These are phyloP conservation scores for Globisporangium lucens DNA, from an alignment of 352 stramenopile species.

Conservation along the genomic window DNA sequence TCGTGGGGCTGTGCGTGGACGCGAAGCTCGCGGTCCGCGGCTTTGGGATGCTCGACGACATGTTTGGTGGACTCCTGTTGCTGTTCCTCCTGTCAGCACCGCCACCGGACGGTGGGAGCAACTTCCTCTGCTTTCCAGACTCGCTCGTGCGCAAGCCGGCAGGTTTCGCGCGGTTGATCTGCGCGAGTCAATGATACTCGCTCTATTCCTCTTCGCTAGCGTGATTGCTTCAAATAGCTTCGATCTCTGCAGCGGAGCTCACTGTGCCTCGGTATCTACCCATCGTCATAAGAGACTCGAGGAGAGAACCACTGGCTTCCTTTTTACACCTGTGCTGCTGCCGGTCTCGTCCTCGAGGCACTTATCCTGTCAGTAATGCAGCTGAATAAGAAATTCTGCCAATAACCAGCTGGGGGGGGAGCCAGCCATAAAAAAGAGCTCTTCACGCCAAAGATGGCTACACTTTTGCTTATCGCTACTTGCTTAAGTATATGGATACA, in stretches of 20 bases:
- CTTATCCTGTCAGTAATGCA: background rate
- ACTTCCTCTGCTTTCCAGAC: background rate
- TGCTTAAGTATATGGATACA: background rate
- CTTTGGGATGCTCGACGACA: constrained; percentile 21
- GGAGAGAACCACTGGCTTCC: background rate
- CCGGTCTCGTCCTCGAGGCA: background rate
- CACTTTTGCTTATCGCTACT: background rate
- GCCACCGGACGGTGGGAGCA: background rate
- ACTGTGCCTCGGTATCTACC: background rate
- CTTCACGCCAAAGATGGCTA: background rate
- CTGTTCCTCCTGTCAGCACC: background rate
- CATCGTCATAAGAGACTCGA: background rate
- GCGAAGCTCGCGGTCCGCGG: constrained; percentile 13
- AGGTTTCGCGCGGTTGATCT: background rate
- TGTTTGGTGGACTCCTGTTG: background rate
- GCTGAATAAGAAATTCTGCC: constrained; percentile 4
- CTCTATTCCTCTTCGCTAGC: background rate
- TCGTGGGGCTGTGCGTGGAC: constrained; percentile 10
- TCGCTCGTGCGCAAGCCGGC: background rate
- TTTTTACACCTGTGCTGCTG: background rate
- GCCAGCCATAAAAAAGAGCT: background rate
- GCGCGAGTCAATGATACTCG: background rate
- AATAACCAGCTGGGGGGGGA: background rate
- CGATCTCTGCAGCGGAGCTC: background rate
- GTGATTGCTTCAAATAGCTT: background rate